Base-by-base conservation (phyloP, 2,329 filamentous ascomycete species). In the Ophiosphaerella korrae region DNA sequence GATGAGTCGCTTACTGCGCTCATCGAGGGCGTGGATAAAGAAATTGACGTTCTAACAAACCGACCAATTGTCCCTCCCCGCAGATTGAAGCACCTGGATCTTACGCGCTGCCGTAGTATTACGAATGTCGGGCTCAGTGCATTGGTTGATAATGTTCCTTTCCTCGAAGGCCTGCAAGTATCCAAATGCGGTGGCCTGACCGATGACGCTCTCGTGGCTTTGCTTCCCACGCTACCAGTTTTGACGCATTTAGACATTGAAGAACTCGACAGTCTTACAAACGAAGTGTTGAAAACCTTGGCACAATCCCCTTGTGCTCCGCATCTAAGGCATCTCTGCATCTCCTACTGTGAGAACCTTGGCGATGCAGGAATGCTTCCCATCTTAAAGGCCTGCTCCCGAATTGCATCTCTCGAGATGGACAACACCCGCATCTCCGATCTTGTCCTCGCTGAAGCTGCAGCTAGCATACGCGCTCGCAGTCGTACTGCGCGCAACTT, bases 351-450 rank as follows among this genome's bases (percentile, higher is more conserved):
- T 71, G 93, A 96, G 71, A 86, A 84, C 48, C 75, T 99, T 2
- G 87, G 91, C 21, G 94, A 97, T 68, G 77, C 80, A 0, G 93
- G 93, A 48, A 88, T 97, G 83, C 79, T 96, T 0, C 89, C 89
- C 0, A 78, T 97, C 2, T 80, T 97, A 60, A 90, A 91, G 66
- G 83, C 81, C 26, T 96, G 92, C 72, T 80, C 82, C 0, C 81
- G 77, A 12, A 80, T 97, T 12, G 80, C 80, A 41, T 89, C 82
- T 26, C 77, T 96, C 12, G 90, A 95, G 45, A 87, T 97, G 80
- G 94, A 99, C 77, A 97, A 97, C 72, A 97, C 93, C 0, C 86
- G 89, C 40, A 86, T 96, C 56, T 93, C 90, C 13, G 91, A 97
- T 66, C 82, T 96, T 1, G 87, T 90, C 4, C 84, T 97, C 8